phyloP scores from a whole-genome alignment of 768 basidiomycete genomes.

The Kwoniella sp. region DNA sequence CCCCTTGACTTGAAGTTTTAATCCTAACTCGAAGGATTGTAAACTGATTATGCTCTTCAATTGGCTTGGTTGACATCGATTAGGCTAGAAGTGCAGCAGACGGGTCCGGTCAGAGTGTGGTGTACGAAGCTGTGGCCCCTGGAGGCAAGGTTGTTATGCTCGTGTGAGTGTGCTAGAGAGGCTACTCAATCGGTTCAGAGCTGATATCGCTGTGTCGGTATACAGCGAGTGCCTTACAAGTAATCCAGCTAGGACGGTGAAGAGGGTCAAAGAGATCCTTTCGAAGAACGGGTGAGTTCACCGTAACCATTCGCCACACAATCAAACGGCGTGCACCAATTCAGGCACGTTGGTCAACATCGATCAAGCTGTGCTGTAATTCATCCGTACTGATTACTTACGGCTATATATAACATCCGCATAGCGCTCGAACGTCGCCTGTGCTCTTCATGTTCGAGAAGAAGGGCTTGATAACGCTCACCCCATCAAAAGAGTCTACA shows the following conservation, averaged over 20 bases:
- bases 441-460: constrained; percentile 50
- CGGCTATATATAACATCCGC: too few species aligned
- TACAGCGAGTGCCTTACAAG: constrained; percentile 50
- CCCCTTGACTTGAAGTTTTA: too few species aligned
- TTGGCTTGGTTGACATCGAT: not conserved
- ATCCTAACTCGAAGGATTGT: too few species aligned
- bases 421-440: constrained; percentile 49
- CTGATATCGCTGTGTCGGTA: not conserved
- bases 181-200: not conserved
- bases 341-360: too few species aligned
- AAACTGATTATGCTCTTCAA: too few species aligned
- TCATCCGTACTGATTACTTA: too few species aligned
- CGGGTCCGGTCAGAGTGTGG: constrained; percentile 44
- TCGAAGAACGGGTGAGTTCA: constrained; percentile 41
- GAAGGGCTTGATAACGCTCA: constrained; percentile 45
- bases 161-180: constrained; percentile 37
- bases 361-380: too few species aligned
- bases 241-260: constrained; percentile 42
- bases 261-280: constrained; percentile 45
- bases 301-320: too few species aligned
- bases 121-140: constrained; percentile 51
- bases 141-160: constrained; percentile 51
- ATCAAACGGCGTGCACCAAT: too few species aligned
- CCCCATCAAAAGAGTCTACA: not conserved
- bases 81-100: constrained; percentile 36